Evolutionary conservation across 371 early-diverging fungal genomes (phyloP), one percentile per base, ranked within the genome.

Genomic region (Neoconidiobolus thromboides): DNA sequence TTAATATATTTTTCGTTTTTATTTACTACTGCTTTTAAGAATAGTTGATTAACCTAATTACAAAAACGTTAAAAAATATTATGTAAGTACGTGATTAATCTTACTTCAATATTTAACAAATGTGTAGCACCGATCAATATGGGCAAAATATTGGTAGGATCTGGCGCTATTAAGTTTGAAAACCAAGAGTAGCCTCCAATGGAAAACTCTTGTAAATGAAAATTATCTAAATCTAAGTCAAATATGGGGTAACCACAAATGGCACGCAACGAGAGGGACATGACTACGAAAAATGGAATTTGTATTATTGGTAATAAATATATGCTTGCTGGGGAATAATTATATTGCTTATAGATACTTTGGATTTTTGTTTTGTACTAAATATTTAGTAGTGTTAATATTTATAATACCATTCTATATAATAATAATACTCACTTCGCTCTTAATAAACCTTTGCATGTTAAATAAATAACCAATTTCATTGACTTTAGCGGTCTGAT

Each of bases 351-450:
- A 36, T 51, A 51, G 5, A 51, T 14, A 9, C 37, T 14, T n/a
- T 51, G 10, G 52, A 51, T 38, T n/a, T 51, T 51, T 38, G 14
- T 51, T 38, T 51, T 51, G n/a, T 51, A 51, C 52, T 51, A 51
- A 51, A 51, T 7, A 51, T 10, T 14, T 6, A 51, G 37, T 38
- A 38, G 7, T 1, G n/a, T 10, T 46, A 46, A 10, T 46, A 46
- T 26, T 26, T 26, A 26, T 26, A 26, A 26, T 26, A 26, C 26
- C 26, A 26, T 26, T 26, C 26, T 26, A 26, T 26, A 26, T 26
- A 26, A 26, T 26, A 26, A 26, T 26, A 26, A 26, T 26, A 26
- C 26, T 26, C 26, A 26, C 26, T 26, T 26, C 26, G 26, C 26
- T 26, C 26, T 26, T 26, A 26, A 26, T 26, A 26, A 26, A 26